These are phyloP conservation scores for Microbotryum lychnidis-dioicae DNA, from an alignment of 1,284 basidiomycete species.

Conservation along the genomic window DNA sequence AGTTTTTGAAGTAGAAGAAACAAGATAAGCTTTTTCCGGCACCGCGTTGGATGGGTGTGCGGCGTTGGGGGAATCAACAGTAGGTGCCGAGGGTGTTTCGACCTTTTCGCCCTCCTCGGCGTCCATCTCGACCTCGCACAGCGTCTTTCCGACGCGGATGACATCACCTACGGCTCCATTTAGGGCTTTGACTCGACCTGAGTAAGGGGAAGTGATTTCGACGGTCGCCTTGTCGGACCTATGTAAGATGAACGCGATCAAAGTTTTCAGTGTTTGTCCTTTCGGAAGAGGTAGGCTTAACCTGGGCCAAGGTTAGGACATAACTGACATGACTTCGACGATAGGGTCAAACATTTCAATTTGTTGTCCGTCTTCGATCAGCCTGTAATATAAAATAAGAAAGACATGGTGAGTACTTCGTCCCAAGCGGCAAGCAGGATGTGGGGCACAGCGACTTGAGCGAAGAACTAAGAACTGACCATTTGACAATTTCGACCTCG, in stretches of 20 bases:
- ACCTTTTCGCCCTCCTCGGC: constrained; percentile 45
- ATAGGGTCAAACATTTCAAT: constrained; percentile 75
- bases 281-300: background rate
- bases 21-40: constrained; percentile 17
- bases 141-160: constrained; percentile 71
- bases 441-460: background rate
- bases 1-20: background rate
- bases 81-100: constrained; percentile 13
- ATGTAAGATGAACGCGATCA: background rate
- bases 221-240: constrained; percentile 83
- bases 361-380: constrained; percentile 49
- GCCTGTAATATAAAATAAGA: constrained; percentile 3
- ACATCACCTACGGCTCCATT: constrained; percentile 74
- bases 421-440: background rate
- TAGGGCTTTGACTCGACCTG: constrained; percentile 64
- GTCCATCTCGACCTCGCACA: constrained; percentile 76
- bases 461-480: constrained; percentile 49
- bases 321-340: constrained; percentile 58
- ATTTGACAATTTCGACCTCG: constrained; percentile 81
- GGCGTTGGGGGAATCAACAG: constrained; percentile 9
- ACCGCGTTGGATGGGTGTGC: constrained; percentile 6
- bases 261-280: background rate
- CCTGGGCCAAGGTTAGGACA: background rate
- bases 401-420: background rate
- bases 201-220: constrained; percentile 82